A percentile compares a stretch with the other conserved stretches of the same genome.
These are phyloP conservation scores for Bipolaris cookei DNA, from an alignment of 2,329 filamentous ascomycete genomes.

Conservation along the genomic window DNA sequence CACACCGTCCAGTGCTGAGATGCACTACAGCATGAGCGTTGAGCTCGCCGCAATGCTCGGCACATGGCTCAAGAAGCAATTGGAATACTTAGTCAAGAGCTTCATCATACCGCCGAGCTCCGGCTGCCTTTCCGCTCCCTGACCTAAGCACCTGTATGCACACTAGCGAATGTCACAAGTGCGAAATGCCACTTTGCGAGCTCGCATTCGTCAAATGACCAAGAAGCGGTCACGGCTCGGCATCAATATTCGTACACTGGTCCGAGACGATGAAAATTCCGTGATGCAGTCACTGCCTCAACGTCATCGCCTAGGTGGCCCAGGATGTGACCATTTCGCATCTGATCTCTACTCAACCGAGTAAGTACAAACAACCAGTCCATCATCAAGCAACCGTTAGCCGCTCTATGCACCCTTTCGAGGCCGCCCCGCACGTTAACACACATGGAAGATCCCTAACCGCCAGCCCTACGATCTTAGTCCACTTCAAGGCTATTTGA, in stretches of 20 bases:
- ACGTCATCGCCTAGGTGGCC: constrained; percentile 14
- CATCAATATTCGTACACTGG: constrained; percentile 4
- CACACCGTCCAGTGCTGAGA: constrained; percentile 6
- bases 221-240: constrained; percentile 10
- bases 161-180: constrained; percentile 2
- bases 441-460: constrained; percentile 29
- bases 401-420: constrained; percentile 37
- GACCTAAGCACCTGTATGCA: not conserved
- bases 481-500: constrained; percentile 8
- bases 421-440: constrained; percentile 24
- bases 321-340: constrained; percentile 17
- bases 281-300: constrained; percentile 9
- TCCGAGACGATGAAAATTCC: not conserved
- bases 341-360: constrained; percentile 20
- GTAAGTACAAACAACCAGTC: constrained; percentile 20
- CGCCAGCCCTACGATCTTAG: constrained; percentile 37
- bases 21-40: constrained; percentile 10
- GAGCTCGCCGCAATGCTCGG: constrained; percentile 15
- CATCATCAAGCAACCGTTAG: constrained; percentile 25
- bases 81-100: constrained; percentile 4
- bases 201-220: constrained; percentile 12
- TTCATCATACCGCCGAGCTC: constrained; percentile 4
- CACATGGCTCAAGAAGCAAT: not conserved
- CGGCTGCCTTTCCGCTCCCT: not conserved
- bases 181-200: constrained; percentile 5